phyloP scores from a whole-genome alignment of 2,329 filamentous ascomycete species.

The Neobulgaria alba region DNA sequence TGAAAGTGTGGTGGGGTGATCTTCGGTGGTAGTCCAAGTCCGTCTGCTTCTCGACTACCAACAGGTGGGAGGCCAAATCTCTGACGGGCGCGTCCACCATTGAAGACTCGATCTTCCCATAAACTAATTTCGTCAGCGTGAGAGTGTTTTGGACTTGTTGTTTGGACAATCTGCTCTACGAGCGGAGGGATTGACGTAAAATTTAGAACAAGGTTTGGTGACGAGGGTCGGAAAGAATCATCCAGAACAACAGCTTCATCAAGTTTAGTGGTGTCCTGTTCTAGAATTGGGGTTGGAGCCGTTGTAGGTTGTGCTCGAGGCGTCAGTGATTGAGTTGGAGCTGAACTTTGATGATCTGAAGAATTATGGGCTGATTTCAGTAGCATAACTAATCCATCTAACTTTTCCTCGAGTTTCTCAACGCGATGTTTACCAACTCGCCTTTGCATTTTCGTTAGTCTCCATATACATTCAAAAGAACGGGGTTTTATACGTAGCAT shows the following conservation, averaged over 20 bases:
- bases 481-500: slow-evolving; percentile 7
- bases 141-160: not conserved
- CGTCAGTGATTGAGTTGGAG: not conserved
- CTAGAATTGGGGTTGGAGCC: too few species aligned
- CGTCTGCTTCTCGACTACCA: not conserved
- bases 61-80: slow-evolving; percentile 1
- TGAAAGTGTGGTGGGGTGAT: not conserved
- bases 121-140: not conserved
- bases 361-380: slow-evolving; percentile 8
- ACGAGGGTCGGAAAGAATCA: not conserved
- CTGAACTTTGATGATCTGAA: not conserved
- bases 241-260: not conserved
- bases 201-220: not conserved
- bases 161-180: not conserved
- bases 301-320: not conserved
- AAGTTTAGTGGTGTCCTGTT: too few species aligned
- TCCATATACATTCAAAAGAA: not conserved
- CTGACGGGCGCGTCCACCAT: slow-evolving; percentile 2
- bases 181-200: too few species aligned
- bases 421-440: slow-evolving; percentile 9
- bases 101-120: slow-evolving; percentile 7
- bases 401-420: slow-evolving; percentile 17
- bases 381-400: slow-evolving; percentile 15
- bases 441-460: not conserved
- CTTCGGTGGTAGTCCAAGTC: not conserved